Conservation (phyloP, 2,329 filamentous ascomycete genomes). For the Phaeomoniella chlamydospora region DNA sequence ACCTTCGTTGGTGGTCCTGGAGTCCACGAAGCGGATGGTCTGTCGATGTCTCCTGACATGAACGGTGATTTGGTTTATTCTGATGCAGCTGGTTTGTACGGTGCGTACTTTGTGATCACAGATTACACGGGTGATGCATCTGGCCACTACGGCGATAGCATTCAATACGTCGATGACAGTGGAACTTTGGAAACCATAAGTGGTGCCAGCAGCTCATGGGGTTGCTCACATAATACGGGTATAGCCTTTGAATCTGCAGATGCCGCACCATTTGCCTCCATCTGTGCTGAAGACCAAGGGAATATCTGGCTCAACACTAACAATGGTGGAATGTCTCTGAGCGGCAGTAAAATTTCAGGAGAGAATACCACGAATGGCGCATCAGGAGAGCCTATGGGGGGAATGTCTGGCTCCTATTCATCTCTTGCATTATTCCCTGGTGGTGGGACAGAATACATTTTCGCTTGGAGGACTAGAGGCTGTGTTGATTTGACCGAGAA, state of each 20-base stretch:
- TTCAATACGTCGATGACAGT: constrained; percentile 32
- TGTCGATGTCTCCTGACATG: constrained; percentile 40
- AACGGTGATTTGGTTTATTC: constrained; percentile 51
- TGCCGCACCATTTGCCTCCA: constrained; percentile 40
- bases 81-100: constrained; percentile 39
- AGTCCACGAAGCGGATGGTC: constrained; percentile 30
- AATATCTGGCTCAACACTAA: constrained; percentile 51
- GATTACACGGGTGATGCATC: constrained; percentile 37
- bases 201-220: constrained; percentile 42
- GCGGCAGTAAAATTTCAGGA: constrained; percentile 45
- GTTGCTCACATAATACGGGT: constrained; percentile 51
- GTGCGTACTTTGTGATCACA: constrained; percentile 48
- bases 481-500: constrained; percentile 39
- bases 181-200: constrained; percentile 36
- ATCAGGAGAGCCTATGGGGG: constrained; percentile 44
- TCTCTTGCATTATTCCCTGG: constrained; percentile 38
- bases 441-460: constrained; percentile 41
- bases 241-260: constrained; percentile 49
- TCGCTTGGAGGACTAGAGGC: constrained; percentile 48
- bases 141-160: constrained; percentile 45
- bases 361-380: constrained; percentile 47
- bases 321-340: constrained; percentile 43
- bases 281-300: constrained; percentile 49
- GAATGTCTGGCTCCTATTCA: constrained; percentile 49
- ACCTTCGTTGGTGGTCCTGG: constrained; percentile 44